A percentile compares a stretch with the other conserved stretches of the same genome.
Evolutionary conservation across 345 rosid species (phyloP).

Genomic region (rapeseed (Brassica napus)): Da-Ae NC_063446.1:57319001-57319500

Average conservation of each 20-base stretch:
- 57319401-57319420: background rate
- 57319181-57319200: background rate
- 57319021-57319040: no score
- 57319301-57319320: no score
- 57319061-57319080: no score
- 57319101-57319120: no score
- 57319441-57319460: background rate
- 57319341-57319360: no score
- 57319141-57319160: no score
- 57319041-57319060: no score
- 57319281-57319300: background rate
- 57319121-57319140: no score
- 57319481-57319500: background rate
- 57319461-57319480: background rate
- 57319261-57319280: conserved; percentile 27
- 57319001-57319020: no score
- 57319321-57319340: no score
- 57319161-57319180: background rate
- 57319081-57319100: no score
- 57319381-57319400: background rate
- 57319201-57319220: conserved; percentile 76
- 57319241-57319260: conserved; percentile 52
- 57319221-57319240: conserved; percentile 90
- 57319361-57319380: no score
- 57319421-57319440: background rate